A percentile compares a stretch with the other conserved stretches of the same genome.
These are phyloP conservation scores for Fusarium secorum DNA, from an alignment of 2,329 filamentous ascomycete species.

Conservation along the genomic window DNA sequence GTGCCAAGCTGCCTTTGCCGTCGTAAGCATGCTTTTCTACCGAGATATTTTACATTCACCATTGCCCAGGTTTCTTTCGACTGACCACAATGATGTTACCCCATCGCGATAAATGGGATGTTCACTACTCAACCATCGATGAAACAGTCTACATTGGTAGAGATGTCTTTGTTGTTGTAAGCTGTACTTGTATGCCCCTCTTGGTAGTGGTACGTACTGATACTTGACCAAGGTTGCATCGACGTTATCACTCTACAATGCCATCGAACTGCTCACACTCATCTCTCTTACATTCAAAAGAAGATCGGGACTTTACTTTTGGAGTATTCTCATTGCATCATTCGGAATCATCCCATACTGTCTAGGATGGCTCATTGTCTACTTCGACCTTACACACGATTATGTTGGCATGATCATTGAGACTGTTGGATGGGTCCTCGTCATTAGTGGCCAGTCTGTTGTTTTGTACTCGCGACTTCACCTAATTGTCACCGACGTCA, in stretches of 20 bases:
- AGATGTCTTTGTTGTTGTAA: conserved; percentile 24
- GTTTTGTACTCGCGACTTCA: conserved; percentile 27
- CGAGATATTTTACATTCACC: neutral
- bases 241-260: conserved; percentile 41
- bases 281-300: conserved; percentile 46
- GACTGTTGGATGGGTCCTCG: conserved; percentile 23
- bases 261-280: conserved; percentile 44
- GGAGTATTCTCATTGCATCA: conserved; percentile 48
- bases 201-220: accelerated
- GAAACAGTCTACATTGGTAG: conserved; percentile 8
- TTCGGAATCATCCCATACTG: conserved; percentile 48
- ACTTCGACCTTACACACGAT: conserved; percentile 31
- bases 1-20: neutral
- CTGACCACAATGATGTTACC: conserved; percentile 3
- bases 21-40: neutral
- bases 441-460: conserved; percentile 17
- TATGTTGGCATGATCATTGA: conserved; percentile 25
- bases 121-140: neutral
- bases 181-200: accelerated
- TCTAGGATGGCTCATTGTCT: conserved; percentile 57
- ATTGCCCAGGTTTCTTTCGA: accelerated
- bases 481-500: neutral
- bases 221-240: neutral
- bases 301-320: conserved; percentile 48
- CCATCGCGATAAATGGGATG: conserved; percentile 1